Evolutionary conservation across 2,329 filamentous ascomycete genomes (phyloP).

Genomic region (Zalaria sp.): DNA sequence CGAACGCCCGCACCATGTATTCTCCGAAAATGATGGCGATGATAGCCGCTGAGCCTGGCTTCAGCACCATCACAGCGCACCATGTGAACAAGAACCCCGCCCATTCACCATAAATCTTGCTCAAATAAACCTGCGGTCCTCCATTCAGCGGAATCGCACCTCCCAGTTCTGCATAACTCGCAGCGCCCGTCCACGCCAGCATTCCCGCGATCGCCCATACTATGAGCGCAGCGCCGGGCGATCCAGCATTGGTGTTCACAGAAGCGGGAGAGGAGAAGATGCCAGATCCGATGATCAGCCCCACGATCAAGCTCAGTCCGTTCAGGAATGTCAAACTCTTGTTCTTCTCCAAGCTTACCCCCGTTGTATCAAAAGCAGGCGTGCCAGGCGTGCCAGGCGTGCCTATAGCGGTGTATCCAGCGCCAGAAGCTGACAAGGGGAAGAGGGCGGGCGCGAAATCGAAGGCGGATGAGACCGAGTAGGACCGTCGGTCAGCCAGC

Average conservation of each 20-base stretch:
- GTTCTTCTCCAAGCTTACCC: constrained; percentile 78
- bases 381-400: constrained; percentile 50
- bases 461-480: constrained; percentile 85
- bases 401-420: constrained; percentile 71
- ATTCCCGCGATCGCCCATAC: constrained; percentile 87
- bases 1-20: constrained; percentile 77
- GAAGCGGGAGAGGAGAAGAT: constrained; percentile 93
- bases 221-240: constrained; percentile 77
- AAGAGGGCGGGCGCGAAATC: constrained; percentile 92
- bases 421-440: constrained; percentile 65
- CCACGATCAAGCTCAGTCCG: constrained; percentile 78
- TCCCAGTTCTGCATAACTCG: constrained; percentile 89
- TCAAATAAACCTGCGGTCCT: constrained; percentile 82
- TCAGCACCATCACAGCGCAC: constrained; percentile 87
- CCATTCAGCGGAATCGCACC: constrained; percentile 93
- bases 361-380: constrained; percentile 40
- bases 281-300: constrained; percentile 87
- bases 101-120: constrained; percentile 92
- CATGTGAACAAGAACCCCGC: constrained; percentile 91
- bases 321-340: constrained; percentile 94
- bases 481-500: constrained; percentile 45
- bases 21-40: constrained; percentile 97
- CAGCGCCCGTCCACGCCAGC: constrained; percentile 88
- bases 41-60: constrained; percentile 86
- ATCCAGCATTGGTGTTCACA: constrained; percentile 83